Evolutionary conservation across 495 filamentous ascomycete species (phyloP).

Genomic region (Cladorrhinum samala): DNA sequence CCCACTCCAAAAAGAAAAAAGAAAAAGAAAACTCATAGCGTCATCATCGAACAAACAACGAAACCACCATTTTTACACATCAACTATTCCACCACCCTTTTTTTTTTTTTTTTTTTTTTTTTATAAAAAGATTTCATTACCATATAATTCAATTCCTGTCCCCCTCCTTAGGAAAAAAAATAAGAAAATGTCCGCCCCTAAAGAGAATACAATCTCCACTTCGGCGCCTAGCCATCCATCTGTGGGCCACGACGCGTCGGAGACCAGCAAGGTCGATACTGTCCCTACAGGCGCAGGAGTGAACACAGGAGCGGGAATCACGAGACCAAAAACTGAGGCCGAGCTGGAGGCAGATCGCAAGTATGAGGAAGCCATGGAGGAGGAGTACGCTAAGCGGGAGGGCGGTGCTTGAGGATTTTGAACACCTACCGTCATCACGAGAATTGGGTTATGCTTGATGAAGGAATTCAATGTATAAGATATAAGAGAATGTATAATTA

Average conservation of each 20-base stretch:
- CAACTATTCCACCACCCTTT: too few relatives aligned
- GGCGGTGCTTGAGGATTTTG: conserved; percentile 50
- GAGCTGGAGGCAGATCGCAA: conserved; percentile 50
- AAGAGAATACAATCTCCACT: background rate
- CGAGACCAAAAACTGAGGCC: conserved; percentile 33
- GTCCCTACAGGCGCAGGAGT: conserved; percentile 30
- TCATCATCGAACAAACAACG: too few relatives aligned
- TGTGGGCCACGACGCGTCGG: background rate
- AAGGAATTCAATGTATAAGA: too few relatives aligned
- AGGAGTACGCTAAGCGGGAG: conserved; percentile 73
- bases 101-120: too few relatives aligned
- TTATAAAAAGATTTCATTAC: background rate
- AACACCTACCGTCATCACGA: too few relatives aligned
- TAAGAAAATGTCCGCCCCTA: background rate
- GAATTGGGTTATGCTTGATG: too few relatives aligned
- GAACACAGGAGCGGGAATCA: conserved; percentile 35
- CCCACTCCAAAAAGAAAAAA: too few relatives aligned
- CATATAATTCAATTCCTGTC: background rate
- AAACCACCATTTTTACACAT: too few relatives aligned
- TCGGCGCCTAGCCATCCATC: background rate
- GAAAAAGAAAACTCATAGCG: too few relatives aligned
- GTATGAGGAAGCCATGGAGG: conserved; percentile 69
- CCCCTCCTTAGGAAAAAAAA: too few relatives aligned
- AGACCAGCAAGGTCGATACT: background rate
- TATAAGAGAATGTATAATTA: too few relatives aligned